Evolutionary conservation across 805 yeast species (phyloP), one percentile per base, ranked within the genome.

Genomic region (Candida michaelii): DNA sequence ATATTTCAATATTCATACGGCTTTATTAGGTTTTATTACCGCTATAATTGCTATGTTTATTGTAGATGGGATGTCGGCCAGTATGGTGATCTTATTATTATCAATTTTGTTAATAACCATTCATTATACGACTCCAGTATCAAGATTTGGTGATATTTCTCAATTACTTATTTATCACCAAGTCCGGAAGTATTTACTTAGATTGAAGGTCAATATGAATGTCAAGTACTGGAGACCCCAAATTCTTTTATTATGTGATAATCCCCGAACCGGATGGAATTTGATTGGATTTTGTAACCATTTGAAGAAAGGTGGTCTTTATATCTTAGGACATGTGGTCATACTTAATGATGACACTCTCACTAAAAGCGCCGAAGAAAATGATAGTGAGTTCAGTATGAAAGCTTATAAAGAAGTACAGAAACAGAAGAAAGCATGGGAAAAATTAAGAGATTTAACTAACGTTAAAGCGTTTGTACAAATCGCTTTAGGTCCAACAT

Each of bases 161-260:
- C 99, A 93, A 63, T 80, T 90, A 31, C 73, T 93, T 47, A 91
- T 93, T 38, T 93, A 93, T 61, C 99, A 93, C 59, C 99, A 93
- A 63, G 98, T 93, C 9, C 72, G 99, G 51, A 93, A 93, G 59
- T 93, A 93, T 57, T 67, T 89, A 33, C 66, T 93, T 46, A 72
- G 95, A 41, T 71, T 91, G 32, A 78, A 89, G 45, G 89, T 89
- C 54, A 96, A 93, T 56, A 65, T 70, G 68, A 95, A 91, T 59
- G 97, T 93, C 40, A 93, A 93, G 64, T 93, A 90, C 60, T 93
- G 99, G 99, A 74, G 99, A 53, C 99, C 99, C 0, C 99, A 93
- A 61, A 83, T 93, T 30, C 68, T 93, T 45, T 65, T 93, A 23
- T 66, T 93, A 25, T 91, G 90, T 30, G 98, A 93, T 55, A 86